Base-by-base conservation (phyloP, 306 rosid species). In the Quercus bicolor region DNA sequence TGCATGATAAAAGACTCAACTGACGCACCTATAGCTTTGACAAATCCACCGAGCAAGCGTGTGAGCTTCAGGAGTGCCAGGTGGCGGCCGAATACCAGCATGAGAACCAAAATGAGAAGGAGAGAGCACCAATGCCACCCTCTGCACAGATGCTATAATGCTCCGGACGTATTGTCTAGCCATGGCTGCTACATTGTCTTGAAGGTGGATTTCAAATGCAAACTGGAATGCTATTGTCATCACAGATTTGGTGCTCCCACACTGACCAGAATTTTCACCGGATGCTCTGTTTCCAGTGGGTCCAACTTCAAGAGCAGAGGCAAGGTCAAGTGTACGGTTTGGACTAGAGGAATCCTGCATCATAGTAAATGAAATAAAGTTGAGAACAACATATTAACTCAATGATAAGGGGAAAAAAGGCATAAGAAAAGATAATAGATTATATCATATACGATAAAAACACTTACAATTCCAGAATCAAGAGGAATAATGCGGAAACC, bases 141-240 rank as follows among this genome's bases (percentile, higher is more conserved):
- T 90, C 90, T 95, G 99, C 78, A 95, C 96, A 59, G 99, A 91
- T 56, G 98, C 96, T 73, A 95, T 91, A 53, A 95, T 89, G 77
- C 94, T 95, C 23, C 98, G 90, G 37, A 95, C 90, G 74, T 95
- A 95, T 72, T 95, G 99, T 31, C 99, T 73, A 26, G 98, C 99
- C 98, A 95, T 95, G 21, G 88, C 77, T 9, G 97, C 94, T 68
- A 95, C 87, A 74, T 75, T 95, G 51, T 95, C 98, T 79, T 95
- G 98, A 84, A 95, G 97, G 74, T 93, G 98, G 77, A 88, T 83
- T 75, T 93, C 98, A 78, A 87, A 95, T 74, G 97, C 97, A 80
- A 95, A 93, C 80, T 95, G 99, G 88, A 95, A 95, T 45, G 99
- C 99, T 72, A 95, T 95, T 77, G 99, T 95, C 99, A 95, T 93